These are phyloP conservation scores for Amborella trichopoda DNA, from an alignment of 164 flowering plant genomes.

Conservation along the genomic window DNA sequence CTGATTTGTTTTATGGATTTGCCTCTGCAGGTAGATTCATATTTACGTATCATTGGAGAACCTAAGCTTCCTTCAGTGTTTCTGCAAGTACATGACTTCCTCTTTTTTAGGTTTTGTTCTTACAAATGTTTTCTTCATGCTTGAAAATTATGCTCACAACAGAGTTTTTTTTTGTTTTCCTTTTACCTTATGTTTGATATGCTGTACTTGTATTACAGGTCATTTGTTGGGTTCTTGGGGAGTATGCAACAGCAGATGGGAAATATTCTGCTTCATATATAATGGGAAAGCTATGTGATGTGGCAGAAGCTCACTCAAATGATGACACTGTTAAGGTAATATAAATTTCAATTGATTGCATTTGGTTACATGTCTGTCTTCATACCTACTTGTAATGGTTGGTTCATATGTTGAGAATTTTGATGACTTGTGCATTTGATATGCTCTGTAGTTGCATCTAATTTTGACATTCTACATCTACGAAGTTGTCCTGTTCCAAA, in stretches of 20 bases:
- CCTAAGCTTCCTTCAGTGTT: conserved; percentile 93
- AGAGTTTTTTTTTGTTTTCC: neutral
- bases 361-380: too few species aligned
- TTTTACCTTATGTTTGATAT: neutral
- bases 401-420: too few species aligned
- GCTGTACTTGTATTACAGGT: conserved; percentile 32
- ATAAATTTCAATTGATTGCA: too few species aligned
- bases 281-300: conserved; percentile 87
- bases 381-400: too few species aligned
- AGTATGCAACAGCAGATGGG: conserved; percentile 95
- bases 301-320: conserved; percentile 88
- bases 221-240: conserved; percentile 99
- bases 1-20: neutral
- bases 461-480: too few species aligned
- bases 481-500: too few species aligned
- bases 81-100: conserved; percentile 53
- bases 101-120: conserved; percentile 8
- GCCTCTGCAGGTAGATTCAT: conserved; percentile 79
- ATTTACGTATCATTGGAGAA: conserved; percentile 75
- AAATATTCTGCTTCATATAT: conserved; percentile 86
- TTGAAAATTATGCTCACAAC: neutral
- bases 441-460: too few species aligned
- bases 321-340: conserved; percentile 89
- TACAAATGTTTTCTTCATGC: conserved; percentile 1
- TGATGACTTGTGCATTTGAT: too few species aligned